Evolutionary conservation across 495 filamentous ascomycete species (phyloP).

Genomic region (Aspergillus olivimuriae): DNA sequence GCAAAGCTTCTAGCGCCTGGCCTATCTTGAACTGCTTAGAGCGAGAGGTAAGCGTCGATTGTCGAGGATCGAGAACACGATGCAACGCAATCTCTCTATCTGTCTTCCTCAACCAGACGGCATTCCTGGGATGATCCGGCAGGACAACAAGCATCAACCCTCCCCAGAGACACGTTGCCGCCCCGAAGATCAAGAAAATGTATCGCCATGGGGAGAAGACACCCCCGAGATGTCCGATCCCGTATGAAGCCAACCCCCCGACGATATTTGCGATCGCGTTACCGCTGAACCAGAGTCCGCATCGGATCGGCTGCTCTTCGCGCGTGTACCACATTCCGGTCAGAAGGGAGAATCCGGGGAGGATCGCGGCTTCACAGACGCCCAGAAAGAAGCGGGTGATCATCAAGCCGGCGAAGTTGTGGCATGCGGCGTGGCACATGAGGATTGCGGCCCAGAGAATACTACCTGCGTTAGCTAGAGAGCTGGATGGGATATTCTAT

Average conservation of each 20-base stretch:
- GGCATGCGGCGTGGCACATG: constrained; percentile 41
- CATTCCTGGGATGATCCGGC: constrained; percentile 43
- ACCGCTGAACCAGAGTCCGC: constrained; percentile 29
- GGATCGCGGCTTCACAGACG: constrained; percentile 48
- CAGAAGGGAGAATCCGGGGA: constrained; percentile 53
- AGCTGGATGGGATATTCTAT: not conserved
- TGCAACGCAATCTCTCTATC: constrained; percentile 49
- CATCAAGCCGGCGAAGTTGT: constrained; percentile 41
- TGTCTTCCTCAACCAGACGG: constrained; percentile 39
- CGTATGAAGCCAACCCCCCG: constrained; percentile 50
- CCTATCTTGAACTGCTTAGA: constrained; percentile 50
- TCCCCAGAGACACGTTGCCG: constrained; percentile 30
- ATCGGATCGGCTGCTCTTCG: constrained; percentile 46
- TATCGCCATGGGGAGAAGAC: constrained; percentile 36
- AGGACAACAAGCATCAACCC: constrained; percentile 36
- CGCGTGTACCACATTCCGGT: constrained; percentile 51
- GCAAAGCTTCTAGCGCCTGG: constrained; percentile 47
- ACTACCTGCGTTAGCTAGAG: not conserved
- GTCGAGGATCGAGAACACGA: constrained; percentile 51
- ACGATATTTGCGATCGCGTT: constrained; percentile 42
- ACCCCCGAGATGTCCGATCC: constrained; percentile 39
- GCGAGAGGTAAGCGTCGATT: constrained; percentile 49
- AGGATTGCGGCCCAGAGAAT: constrained; percentile 25
- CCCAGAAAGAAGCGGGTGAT: constrained; percentile 48
- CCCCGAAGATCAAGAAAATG: constrained; percentile 37